These are phyloP conservation scores for Micractinium sp. DNA, from an alignment of 139 green algal species.

Conservation along the genomic window DNA sequence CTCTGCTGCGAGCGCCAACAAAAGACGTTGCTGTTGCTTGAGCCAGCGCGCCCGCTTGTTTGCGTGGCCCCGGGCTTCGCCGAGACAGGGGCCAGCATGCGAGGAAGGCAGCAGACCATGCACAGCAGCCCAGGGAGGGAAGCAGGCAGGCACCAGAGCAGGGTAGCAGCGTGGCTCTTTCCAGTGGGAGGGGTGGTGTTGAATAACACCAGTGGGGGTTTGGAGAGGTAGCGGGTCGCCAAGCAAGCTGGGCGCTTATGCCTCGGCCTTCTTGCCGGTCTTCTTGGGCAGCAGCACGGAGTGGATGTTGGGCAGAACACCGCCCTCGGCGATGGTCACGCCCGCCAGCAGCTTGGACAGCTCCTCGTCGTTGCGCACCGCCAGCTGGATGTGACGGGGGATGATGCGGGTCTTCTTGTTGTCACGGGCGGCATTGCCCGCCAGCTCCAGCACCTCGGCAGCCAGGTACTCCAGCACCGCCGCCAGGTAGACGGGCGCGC, in stretches of 20 bases:
- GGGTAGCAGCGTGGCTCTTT: too few species aligned
- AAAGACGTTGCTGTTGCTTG: too few species aligned
- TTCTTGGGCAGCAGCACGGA: slow-evolving; percentile 58
- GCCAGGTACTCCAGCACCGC: slow-evolving; percentile 78
- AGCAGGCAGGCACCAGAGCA: not conserved
- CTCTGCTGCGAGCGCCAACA: too few species aligned
- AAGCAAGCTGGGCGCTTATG: slow-evolving; percentile 66
- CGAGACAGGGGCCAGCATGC: too few species aligned
- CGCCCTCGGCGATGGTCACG: slow-evolving; percentile 82
- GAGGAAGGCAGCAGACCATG: too few species aligned
- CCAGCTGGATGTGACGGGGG: slow-evolving; percentile 59
- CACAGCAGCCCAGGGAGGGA: too few species aligned
- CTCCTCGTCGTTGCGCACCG: slow-evolving; percentile 94
- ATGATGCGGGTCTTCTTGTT: too few species aligned
- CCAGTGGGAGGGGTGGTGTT: not conserved
- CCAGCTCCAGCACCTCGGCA: too few species aligned
- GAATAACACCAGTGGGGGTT: not conserved
- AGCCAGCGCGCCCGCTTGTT: too few species aligned
- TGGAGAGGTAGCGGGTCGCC: slow-evolving; percentile 24
- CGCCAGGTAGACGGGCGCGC: slow-evolving; percentile 38
- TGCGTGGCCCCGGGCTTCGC: too few species aligned
- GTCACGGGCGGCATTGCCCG: too few species aligned
- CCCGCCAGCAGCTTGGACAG: slow-evolving; percentile 86
- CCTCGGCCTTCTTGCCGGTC: too few species aligned
- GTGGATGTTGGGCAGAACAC: slow-evolving; percentile 90